phyloP scores from a whole-genome alignment of 768 basidiomycete genomes.

The Xanthoconium stramineum region DNA sequence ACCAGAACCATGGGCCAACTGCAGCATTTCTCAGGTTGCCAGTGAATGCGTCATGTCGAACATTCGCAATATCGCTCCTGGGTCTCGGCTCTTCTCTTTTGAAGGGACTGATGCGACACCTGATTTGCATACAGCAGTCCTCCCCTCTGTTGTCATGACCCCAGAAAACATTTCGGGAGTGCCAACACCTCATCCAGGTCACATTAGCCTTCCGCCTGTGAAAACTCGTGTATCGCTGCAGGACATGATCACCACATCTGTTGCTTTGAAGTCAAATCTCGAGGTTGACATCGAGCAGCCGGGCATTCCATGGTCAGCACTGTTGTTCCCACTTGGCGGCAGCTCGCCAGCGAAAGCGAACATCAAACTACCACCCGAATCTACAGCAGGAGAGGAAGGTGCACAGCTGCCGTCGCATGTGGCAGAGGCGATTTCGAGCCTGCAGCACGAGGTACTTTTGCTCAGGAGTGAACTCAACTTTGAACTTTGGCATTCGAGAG shows the following conservation, averaged over 20 bases:
- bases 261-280: constrained; percentile 68
- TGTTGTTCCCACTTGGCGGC: constrained; percentile 38
- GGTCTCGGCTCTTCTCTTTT: constrained; percentile 27
- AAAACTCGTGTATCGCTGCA: constrained; percentile 56
- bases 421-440: constrained; percentile 60
- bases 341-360: constrained; percentile 25
- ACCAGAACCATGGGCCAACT: constrained; percentile 64
- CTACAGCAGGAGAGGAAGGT: constrained; percentile 5
- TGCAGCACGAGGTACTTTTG: constrained; percentile 75
- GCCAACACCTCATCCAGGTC: constrained; percentile 32
- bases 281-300: constrained; percentile 59
- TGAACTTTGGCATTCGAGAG: constrained; percentile 77
- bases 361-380: constrained; percentile 19
- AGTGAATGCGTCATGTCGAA: constrained; percentile 71
- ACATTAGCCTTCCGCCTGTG: constrained; percentile 33
- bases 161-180: constrained; percentile 22
- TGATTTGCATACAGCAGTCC: not conserved
- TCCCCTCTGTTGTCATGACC: constrained; percentile 11
- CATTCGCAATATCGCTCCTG: constrained; percentile 53
- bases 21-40: constrained; percentile 57
- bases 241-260: constrained; percentile 70
- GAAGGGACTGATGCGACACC: constrained; percentile 1
- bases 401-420: constrained; percentile 43
- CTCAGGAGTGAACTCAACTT: constrained; percentile 82
- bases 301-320: constrained; percentile 48